phyloP scores from a whole-genome alignment of 2,329 filamentous ascomycete species.

The Bipolaris zeicola region DNA sequence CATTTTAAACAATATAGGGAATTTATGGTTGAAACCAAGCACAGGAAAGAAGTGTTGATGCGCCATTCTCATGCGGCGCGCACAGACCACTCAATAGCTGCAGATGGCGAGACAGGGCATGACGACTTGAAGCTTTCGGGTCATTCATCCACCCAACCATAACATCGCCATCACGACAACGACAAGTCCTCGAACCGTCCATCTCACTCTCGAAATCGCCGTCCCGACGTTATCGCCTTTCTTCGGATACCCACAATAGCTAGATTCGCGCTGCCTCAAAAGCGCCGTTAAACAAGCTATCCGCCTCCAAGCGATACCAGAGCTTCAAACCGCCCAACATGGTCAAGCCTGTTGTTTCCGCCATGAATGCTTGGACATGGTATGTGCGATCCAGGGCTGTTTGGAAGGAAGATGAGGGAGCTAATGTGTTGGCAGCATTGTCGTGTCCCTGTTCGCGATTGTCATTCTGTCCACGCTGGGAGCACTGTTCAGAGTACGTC shows the following conservation, averaged over 20 bases:
- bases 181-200: background rate
- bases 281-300: conserved; percentile 21
- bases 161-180: conserved; percentile 9
- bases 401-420: background rate
- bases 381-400: conserved; percentile 54
- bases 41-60: too few species aligned
- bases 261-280: conserved; percentile 2
- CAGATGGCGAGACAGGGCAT: too few species aligned
- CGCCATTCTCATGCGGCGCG: too few species aligned
- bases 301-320: conserved; percentile 13
- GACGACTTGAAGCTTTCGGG: conserved; percentile 6
- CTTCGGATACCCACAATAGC: background rate
- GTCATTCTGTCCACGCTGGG: conserved; percentile 70
- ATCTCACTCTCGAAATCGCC: background rate
- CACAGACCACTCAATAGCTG: too few species aligned
- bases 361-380: conserved; percentile 95
- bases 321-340: conserved; percentile 56
- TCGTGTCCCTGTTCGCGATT: conserved; percentile 64
- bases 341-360: conserved; percentile 97
- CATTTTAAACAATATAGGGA: too few species aligned
- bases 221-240: background rate
- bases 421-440: conserved; percentile 48
- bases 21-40: too few species aligned
- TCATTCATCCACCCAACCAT: conserved; percentile 7
- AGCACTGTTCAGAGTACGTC: conserved; percentile 71